Evolutionary conservation across 352 stramenopile species (phyloP), one percentile per base, ranked within the genome.

Genomic region (Halophytophthora polymorphica): DNA sequence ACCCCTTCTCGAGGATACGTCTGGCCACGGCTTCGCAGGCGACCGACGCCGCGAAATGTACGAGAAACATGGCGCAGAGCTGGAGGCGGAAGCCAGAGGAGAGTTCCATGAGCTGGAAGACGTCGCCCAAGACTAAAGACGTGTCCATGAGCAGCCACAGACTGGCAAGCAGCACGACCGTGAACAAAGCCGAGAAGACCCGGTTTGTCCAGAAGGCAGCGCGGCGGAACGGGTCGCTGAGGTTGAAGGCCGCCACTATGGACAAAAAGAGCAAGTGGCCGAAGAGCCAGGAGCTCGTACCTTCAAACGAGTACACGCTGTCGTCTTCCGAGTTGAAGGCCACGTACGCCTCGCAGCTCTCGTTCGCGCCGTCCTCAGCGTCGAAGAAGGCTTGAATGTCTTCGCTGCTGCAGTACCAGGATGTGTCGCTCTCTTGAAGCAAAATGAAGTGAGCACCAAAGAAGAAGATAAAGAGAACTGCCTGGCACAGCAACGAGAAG

Each of bases 201-300:
- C 42, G 50, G 46, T 84, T 77, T 12, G 62, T 78, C 58, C 74
- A 83, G 42, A 83, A 69, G 8, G 46, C 8, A 5, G 60, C 60
- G 19, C 69, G 57, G 33, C 73, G 73, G 51, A 79, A 88, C 0
- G 59, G 52, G 49, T 83, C 73, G 34, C 77, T 69, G 12, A 62
- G 41, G 45, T 86, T 75, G 50, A 88, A 83, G 11, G 73, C 77
- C 0, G 72, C 63, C 1, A 73, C 73, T 15, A 88, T 69, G 5
- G 63, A 64, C 29, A 79, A 61, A 50, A 83, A 88, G 14, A 63
- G 56, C 56, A 84, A 31, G 48, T 85, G 77, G 8, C 66, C 67
- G 46, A 80, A 88, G 31, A 88, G 58, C 73, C 71, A 86, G 19
- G 76, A 66, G n/a, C 45, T 64, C 12, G 76, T 64, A 56, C 74